phyloP scores from a whole-genome alignment of 148 eudicot genomes.

The Persicaria tinctoria region DNA sequence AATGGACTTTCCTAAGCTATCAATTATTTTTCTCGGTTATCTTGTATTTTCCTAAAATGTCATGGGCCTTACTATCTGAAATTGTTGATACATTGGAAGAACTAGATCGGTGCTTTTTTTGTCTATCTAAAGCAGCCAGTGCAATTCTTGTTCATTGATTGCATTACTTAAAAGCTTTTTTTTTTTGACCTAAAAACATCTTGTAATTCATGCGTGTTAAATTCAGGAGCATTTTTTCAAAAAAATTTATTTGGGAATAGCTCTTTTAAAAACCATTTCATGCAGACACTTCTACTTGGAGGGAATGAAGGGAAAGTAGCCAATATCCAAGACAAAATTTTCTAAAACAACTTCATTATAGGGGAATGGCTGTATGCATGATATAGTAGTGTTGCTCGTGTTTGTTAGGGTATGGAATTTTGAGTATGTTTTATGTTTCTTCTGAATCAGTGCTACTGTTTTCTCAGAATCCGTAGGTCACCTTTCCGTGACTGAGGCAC shows the following conservation, averaged over 20 bases:
- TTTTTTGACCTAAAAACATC: background rate
- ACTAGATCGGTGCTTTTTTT: background rate
- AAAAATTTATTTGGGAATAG: background rate
- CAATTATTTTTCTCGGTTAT: background rate
- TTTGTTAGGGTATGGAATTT: background rate
- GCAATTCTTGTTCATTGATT: background rate
- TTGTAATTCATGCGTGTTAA: background rate
- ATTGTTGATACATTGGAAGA: background rate
- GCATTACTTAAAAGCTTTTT: background rate
- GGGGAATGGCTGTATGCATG: background rate
- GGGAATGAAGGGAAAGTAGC: background rate
- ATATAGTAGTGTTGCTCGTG: background rate
- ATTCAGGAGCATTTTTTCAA: background rate
- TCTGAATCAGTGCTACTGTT: background rate
- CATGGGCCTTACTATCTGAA: background rate
- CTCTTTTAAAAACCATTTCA: background rate
- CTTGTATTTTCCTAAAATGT: background rate
- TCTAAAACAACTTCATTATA: background rate
- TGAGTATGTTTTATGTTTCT: background rate
- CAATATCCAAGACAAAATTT: background rate
- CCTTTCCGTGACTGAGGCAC: background rate
- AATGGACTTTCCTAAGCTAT: background rate
- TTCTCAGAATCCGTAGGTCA: background rate
- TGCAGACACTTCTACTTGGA: background rate
- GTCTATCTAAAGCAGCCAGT: background rate